A percentile compares a stretch with the other conserved stretches of the same genome.
Evolutionary conservation across 2,329 filamentous ascomycete genomes (phyloP).

Genomic region (Aspergillus sp.): DNA sequence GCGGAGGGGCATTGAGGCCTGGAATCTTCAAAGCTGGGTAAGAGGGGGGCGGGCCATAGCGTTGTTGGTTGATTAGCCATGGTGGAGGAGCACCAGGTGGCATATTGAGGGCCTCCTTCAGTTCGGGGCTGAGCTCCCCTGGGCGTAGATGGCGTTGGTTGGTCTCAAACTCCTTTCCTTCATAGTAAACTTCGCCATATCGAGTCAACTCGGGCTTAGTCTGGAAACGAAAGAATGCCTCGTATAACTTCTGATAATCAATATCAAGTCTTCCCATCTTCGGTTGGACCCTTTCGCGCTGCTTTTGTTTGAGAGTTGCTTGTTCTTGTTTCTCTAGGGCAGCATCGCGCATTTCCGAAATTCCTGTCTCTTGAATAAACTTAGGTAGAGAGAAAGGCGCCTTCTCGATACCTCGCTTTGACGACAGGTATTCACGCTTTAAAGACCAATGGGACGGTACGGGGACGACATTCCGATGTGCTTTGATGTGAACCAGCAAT

Average conservation of each 20-base stretch:
- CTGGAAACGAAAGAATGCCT: constrained; percentile 97
- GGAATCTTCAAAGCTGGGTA: constrained; percentile 96
- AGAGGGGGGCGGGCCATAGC: constrained; percentile 88
- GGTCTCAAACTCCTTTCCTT: constrained; percentile 97
- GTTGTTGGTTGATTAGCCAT: constrained; percentile 96
- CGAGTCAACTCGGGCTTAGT: constrained; percentile 92
- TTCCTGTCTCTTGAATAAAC: constrained; percentile 97
- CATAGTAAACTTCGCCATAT: constrained; percentile 99
- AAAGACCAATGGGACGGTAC: constrained; percentile 94
- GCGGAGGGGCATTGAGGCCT: constrained; percentile 90
- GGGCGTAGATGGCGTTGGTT: constrained; percentile 89
- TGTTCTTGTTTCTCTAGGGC: constrained; percentile 95
- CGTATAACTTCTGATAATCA: constrained; percentile 97
- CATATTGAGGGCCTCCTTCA: constrained; percentile 93
- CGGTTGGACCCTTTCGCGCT: constrained; percentile 88
- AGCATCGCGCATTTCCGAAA: constrained; percentile 96
- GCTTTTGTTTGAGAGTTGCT: constrained; percentile 90
- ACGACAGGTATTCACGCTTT: constrained; percentile 95
- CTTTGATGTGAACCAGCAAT: constrained; percentile 91
- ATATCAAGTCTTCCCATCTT: constrained; percentile 98
- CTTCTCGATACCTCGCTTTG: constrained; percentile 96
- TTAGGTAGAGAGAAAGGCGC: constrained; percentile 88
- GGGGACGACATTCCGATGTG: constrained; percentile 91
- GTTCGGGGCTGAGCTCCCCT: constrained; percentile 84
- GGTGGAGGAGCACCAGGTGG: constrained; percentile 90